Conservation (phyloP, 140 eudicot genomes). For the Senecio squalidus region DNA sequence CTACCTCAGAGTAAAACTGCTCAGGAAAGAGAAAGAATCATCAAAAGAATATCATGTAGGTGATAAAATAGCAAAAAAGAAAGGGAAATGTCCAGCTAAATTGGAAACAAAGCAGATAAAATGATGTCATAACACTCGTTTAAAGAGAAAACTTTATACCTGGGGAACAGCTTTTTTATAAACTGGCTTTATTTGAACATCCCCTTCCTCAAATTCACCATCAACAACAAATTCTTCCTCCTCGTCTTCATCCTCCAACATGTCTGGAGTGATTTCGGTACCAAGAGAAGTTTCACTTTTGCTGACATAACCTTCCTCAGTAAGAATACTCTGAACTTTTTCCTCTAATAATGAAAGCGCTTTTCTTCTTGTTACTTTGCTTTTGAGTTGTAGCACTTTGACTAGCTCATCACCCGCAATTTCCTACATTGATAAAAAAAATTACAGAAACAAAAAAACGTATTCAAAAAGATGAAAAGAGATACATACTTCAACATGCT, state of each 20-base stretch:
- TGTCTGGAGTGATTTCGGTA: slow-evolving; percentile 58
- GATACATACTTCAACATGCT: slow-evolving; percentile 76
- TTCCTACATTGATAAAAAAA: slow-evolving; percentile 44
- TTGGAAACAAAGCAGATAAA: no score
- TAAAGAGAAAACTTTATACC: slow-evolving; percentile 41
- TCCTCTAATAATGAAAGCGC: slow-evolving; percentile 78
- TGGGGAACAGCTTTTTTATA: slow-evolving; percentile 48
- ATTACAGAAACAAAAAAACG: not conserved
- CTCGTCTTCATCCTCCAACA: slow-evolving; percentile 88
- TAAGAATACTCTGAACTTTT: slow-evolving; percentile 65
- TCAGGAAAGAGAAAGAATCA: slow-evolving; percentile 15
- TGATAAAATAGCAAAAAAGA: slow-evolving; percentile 10
- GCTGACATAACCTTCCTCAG: slow-evolving; percentile 89
- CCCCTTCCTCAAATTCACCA: slow-evolving; percentile 98
- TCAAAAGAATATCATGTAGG: not conserved
- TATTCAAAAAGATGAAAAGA: slow-evolving; percentile 9
- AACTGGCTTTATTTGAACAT: slow-evolving; percentile 87
- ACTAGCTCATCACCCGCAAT: slow-evolving; percentile 85
- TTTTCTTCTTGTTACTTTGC: slow-evolving; percentile 91
- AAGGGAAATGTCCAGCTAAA: no score
- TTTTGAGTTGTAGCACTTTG: slow-evolving; percentile 71
- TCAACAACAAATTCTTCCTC: slow-evolving; percentile 96
- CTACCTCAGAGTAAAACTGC: slow-evolving; percentile 93
- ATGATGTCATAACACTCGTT: no score
- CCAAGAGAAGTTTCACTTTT: slow-evolving; percentile 47